These are phyloP conservation scores for Pistacia vera DNA, from an alignment of 345 rosid species.

Conservation along the genomic window DNA sequence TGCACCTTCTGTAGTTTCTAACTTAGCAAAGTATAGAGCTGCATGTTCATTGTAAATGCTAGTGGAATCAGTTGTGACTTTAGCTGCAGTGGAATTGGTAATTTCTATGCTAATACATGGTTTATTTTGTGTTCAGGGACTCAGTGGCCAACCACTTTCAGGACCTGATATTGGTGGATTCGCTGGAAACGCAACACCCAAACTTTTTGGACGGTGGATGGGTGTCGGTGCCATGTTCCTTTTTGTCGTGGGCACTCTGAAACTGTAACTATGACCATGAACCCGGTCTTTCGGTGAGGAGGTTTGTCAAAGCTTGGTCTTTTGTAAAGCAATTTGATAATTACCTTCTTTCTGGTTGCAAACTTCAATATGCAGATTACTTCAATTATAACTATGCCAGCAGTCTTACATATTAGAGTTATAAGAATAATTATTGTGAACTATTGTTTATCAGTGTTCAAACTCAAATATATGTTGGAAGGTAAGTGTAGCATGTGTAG, in stretches of 20 bases:
- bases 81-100: neutral
- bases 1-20: neutral
- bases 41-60: neutral
- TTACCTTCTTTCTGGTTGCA: neutral
- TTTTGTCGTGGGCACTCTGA: constrained; percentile 91
- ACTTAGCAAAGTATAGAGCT: neutral
- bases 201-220: constrained; percentile 93
- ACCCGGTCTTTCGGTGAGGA: constrained; percentile 98
- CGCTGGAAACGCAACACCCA: constrained; percentile 89
- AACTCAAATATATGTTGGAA: neutral
- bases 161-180: constrained; percentile 99
- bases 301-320: constrained; percentile 42
- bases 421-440: too few species aligned
- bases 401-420: neutral
- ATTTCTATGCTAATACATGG: neutral
- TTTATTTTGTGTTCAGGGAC: constrained; percentile 55
- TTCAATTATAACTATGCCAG: neutral
- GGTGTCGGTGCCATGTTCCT: constrained; percentile 93
- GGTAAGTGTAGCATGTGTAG: neutral
- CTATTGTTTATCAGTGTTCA: neutral
- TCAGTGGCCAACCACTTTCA: constrained; percentile 92
- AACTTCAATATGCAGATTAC: neutral
- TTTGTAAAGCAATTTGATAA: neutral
- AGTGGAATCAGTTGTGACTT: neutral
- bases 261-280: constrained; percentile 74